A percentile compares a stretch with the other conserved stretches of the same genome.
Evolutionary conservation across 768 basidiomycete species (phyloP).

Genomic region (Macrolepiota dolichaula): DNA sequence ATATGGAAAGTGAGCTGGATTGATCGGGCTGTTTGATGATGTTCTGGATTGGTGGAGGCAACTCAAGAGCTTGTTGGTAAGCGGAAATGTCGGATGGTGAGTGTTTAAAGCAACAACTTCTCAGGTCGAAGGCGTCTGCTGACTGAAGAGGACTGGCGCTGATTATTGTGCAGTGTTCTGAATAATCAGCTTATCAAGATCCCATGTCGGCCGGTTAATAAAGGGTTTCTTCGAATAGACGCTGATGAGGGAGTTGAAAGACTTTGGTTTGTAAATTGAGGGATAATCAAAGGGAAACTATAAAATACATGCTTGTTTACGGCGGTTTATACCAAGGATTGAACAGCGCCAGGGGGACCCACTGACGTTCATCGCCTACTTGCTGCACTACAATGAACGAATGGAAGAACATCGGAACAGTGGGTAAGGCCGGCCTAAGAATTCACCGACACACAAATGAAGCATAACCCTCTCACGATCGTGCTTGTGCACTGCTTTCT

Average conservation of each 20-base stretch:
- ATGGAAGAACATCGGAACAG: neutral
- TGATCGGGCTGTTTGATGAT: neutral
- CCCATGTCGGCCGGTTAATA: constrained; percentile 5
- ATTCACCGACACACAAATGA: neutral
- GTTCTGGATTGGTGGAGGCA: neutral
- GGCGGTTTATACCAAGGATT: neutral
- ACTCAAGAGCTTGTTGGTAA: neutral
- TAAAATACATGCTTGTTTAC: neutral
- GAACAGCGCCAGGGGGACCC: neutral
- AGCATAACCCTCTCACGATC: constrained; percentile 3
- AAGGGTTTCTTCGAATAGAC: neutral
- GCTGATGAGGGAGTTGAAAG: neutral
- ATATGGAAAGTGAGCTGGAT: constrained; percentile 11
- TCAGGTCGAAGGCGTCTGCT: neutral
- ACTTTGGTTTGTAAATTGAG: no score
- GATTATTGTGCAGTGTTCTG: neutral
- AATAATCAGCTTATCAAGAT: constrained; percentile 6
- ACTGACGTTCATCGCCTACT: neutral
- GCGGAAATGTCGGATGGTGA: neutral
- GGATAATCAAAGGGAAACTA: neutral
- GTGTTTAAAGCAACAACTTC: neutral
- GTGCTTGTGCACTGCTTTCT: constrained; percentile 7
- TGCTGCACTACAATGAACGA: neutral
- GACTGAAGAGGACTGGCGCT: neutral
- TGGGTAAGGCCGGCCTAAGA: neutral